Percentiles rank a stretch among this genome's conserved stretches.
These are phyloP conservation scores for Sutorius eximius DNA, from an alignment of 1,284 basidiomycete species.

Conservation along the genomic window DNA sequence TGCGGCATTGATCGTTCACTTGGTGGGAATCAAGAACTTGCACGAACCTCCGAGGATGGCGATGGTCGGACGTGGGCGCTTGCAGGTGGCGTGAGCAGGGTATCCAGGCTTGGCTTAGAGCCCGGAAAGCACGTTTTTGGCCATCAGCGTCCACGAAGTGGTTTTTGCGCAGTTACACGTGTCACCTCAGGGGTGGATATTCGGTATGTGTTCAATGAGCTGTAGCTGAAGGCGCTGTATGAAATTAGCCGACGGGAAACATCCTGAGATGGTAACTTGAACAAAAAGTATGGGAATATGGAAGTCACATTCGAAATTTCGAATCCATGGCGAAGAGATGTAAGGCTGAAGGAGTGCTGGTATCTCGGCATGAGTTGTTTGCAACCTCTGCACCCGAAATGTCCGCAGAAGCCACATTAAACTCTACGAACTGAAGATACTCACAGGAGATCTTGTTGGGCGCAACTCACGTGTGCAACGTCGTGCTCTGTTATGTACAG, in stretches of 20 bases:
- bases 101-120: neutral
- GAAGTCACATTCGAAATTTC: neutral
- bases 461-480: slow-evolving; percentile 7
- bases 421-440: slow-evolving; percentile 14
- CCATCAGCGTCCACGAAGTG: neutral
- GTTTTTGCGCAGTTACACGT: slow-evolving; percentile 5
- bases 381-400: slow-evolving; percentile 2
- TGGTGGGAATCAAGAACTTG: neutral
- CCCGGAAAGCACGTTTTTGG: neutral
- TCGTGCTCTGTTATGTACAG: slow-evolving; percentile 19
- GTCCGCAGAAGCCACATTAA: slow-evolving; percentile 14
- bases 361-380: slow-evolving; percentile 13
- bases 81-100: neutral
- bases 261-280: slow-evolving; percentile 15
- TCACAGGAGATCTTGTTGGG: slow-evolving; percentile 20
- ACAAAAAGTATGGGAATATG: slow-evolving; percentile 26
- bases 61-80: neutral
- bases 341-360: slow-evolving; percentile 7
- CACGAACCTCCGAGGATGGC: neutral
- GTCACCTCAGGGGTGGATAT: slow-evolving; percentile 5
- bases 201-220: neutral
- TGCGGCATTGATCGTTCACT: neutral
- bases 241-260: slow-evolving; percentile 5
- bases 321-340: slow-evolving; percentile 2
- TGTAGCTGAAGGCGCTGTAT: neutral